These are phyloP conservation scores for Didymella pinodella DNA, from an alignment of 2,329 filamentous ascomycete species.

Conservation along the genomic window DNA sequence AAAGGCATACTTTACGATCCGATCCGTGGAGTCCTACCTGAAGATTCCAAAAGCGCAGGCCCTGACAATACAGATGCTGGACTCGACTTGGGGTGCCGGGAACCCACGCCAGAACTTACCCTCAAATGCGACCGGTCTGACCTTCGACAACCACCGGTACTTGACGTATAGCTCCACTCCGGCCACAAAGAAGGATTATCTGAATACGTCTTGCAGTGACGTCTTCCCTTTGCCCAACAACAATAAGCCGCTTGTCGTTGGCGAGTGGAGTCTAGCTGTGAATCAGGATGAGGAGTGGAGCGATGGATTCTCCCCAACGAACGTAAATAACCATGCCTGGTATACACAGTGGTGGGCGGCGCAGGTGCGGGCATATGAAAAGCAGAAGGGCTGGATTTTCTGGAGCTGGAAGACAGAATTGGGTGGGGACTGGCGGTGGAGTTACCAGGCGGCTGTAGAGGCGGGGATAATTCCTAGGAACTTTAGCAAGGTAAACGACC, in stretches of 20 bases:
- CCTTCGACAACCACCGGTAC: constrained; percentile 68
- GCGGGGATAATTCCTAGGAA: constrained; percentile 13
- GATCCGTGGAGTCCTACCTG: constrained; percentile 58
- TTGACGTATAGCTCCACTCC: constrained; percentile 54
- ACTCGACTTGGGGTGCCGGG: constrained; percentile 64
- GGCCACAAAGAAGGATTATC: constrained; percentile 58
- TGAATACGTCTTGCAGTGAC: constrained; percentile 59
- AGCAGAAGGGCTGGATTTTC: constrained; percentile 64
- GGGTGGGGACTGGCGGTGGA: constrained; percentile 59
- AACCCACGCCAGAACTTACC: constrained; percentile 59
- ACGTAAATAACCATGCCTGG: constrained; percentile 53
- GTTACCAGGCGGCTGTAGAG: constrained; percentile 49
- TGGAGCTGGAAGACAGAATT: constrained; percentile 67
- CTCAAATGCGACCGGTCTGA: constrained; percentile 52
- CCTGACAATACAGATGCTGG: constrained; percentile 65
- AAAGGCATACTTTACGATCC: constrained; percentile 56
- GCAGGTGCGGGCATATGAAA: constrained; percentile 64
- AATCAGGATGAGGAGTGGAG: constrained; percentile 60
- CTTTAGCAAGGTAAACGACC: not conserved
- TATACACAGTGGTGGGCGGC: constrained; percentile 66
- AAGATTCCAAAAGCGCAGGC: constrained; percentile 53
- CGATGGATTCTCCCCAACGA: constrained; percentile 53
- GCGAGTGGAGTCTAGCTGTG: constrained; percentile 67
- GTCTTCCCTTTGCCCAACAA: constrained; percentile 53
- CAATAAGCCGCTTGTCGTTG: constrained; percentile 59